Evolutionary conservation across 768 basidiomycete species (phyloP), one percentile per base, ranked within the genome.

Genomic region (Xanthoconium purpureum): DNA sequence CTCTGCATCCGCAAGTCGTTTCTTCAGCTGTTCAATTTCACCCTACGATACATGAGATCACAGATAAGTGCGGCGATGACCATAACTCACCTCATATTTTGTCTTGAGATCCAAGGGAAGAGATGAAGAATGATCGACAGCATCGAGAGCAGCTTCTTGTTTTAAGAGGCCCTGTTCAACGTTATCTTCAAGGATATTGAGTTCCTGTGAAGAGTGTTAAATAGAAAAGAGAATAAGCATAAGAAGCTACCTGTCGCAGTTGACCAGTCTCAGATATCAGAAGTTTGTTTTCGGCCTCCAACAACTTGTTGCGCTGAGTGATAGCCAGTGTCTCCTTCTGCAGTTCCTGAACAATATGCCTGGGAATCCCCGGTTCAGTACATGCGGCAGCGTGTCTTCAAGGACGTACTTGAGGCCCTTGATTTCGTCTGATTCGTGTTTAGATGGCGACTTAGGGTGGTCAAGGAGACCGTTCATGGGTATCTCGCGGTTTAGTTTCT

Each of bases 301-400:
- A 68, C n/a, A 86, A 67, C 63, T 87, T 85, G 67, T 84, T 84
- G 57, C 81, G 81, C 57, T 91, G 87, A 8, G 79, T 71, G 2
- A 80, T 68, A 28, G 78, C 73, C 3, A 83, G 66, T 63, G 84
- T 90, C 72, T 97, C 94, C 63, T 89, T 88, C 66, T 91, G 89
- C 39, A 97, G 77, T 63, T 94, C 89, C 66, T 91, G 88, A 20
- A 97, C 84, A 63, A 97, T 91, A 64, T 92, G 87, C 72, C 90
- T 91, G 57, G 1, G 17, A 50, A 48, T 15, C 11, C 28, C 13
- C 18, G 18, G 47, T 17, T 58, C 45, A 66, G 39, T 50, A 51
- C 17, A 35, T 8, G 7, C 11, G 42, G 32, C 13, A 29, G 20
- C n/a, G 14, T 37, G 40, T 35, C 39, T 32, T 46, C 10, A 47